Conservation (phyloP, 805 yeast genomes). For the Metschnikowia baotianmanensis region DNA sequence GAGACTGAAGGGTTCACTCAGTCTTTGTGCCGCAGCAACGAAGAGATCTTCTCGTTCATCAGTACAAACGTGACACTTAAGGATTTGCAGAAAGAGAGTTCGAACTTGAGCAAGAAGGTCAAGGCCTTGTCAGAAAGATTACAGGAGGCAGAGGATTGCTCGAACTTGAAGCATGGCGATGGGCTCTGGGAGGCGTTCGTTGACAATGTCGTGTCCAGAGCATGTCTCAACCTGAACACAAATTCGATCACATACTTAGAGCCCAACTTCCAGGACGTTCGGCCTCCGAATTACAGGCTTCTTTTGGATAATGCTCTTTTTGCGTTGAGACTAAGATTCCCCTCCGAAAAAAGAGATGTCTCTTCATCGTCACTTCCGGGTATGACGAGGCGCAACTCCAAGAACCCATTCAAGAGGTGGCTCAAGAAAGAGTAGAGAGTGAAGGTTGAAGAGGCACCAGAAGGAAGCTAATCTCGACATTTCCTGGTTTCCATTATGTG, state of each 20-base stretch:
- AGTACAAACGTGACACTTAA: slow-evolving; percentile 41
- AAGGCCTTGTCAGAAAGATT: slow-evolving; percentile 29
- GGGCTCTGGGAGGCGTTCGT: slow-evolving; percentile 38
- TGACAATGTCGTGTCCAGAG: slow-evolving; percentile 27
- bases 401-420: slow-evolving; percentile 44
- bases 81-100: slow-evolving; percentile 42
- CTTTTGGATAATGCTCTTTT: slow-evolving; percentile 34
- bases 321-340: slow-evolving; percentile 32
- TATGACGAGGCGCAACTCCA: slow-evolving; percentile 23
- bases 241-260: slow-evolving; percentile 34
- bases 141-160: slow-evolving; percentile 34
- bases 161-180: slow-evolving; percentile 22
- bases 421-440: slow-evolving; percentile 16
- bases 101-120: slow-evolving; percentile 31
- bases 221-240: slow-evolving; percentile 31
- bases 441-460: not conserved
- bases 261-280: slow-evolving; percentile 20
- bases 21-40: slow-evolving; percentile 32
- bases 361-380: slow-evolving; percentile 26
- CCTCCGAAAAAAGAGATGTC: slow-evolving; percentile 19
- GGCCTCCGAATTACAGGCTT: slow-evolving; percentile 26
- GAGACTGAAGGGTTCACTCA: slow-evolving; percentile 61
- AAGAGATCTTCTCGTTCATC: slow-evolving; percentile 37
- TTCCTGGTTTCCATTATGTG: too few relatives aligned
- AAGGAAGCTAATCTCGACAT: too few relatives aligned